Base-by-base conservation (phyloP, 345 rosid species). In the Aquilaria yunnanensis region DNA sequence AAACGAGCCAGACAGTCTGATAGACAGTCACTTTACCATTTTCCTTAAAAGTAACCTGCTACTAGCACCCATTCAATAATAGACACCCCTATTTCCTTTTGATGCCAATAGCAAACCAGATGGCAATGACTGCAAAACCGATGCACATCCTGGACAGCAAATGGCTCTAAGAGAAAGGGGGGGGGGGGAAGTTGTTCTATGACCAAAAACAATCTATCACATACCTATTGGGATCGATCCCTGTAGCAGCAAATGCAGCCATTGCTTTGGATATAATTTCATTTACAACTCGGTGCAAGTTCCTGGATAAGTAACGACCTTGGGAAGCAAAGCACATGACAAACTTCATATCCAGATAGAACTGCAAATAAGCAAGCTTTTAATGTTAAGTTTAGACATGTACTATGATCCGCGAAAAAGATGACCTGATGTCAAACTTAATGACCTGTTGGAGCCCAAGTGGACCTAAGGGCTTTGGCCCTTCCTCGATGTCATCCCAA, bases 401-500 rank as follows among this genome's bases (percentile, higher is more conserved):
- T 13, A 32, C 8, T 12, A 41, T 6, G 69, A 37, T 52, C 8
- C 43, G 12, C 12, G 60, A 51, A 63, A 1, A 46, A 59, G 54
- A 67, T 5, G 8, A 37, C 5, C 8, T 47, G 56, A 72, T 59
- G 41, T 34, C 49, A 65, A 57, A 68, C 63, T 63, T 32, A 29
- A 75, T 14, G 72, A 79, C 99, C 83, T 95, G 96, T 49, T 81
- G 98, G 61, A 91, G 75, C 70, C 98, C 99, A 71, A 85, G 85
- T 76, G 96, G 84, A 66, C 96, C 97, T 70, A 95, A 72, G 49
- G 96, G 86, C 80, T 83, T 83, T 52, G 96, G 98, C 56, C 99
- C 99, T 60, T 89, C 96, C 75, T 89, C 98, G 54, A 95, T 91
- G 64, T 95, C 99, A 75, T 87, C 98, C 99, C 99, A 95, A 67